Base-by-base conservation (phyloP, 2,329 filamentous ascomycete species). In the Fonsecaea pugnacius region DNA sequence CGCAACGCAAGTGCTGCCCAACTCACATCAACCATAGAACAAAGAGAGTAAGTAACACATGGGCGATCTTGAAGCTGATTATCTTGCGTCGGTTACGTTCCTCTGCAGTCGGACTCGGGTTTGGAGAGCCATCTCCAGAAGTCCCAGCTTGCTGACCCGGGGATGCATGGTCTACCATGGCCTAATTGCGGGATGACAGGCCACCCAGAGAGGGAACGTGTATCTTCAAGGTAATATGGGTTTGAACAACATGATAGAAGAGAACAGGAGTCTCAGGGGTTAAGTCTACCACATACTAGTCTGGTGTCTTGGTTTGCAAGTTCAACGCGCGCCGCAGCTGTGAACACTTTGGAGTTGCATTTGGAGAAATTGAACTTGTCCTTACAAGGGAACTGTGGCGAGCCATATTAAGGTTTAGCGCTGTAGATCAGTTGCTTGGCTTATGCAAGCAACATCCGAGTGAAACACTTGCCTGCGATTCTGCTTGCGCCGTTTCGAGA, bases 21-120 rank as follows among this genome's bases (percentile, higher is more conserved):
- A 69, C 67, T 33, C 62, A 72, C 70, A 66, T 66, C 27, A 72
- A 62, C 70, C 70, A 72, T 32, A 70, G 35, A 38, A 72, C 59
- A 36, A 72, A 64, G 21, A 69, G 46, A 10, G 65, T 67, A 36
- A 70, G 54, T 40, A 72, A 54, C 53, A 71, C 57, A 62, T 72
- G 69, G 21, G 65, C 64, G 52, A 70, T 67, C 56, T 72, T 72
- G 69, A 72, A 70, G n/a, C 57, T 60, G 36, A 70, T 46, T 21
- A 65, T 58, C 52, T 64, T 68, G 46, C 62, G 55, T 35, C 60
- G 57, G 10, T 62, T 64, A 21, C 58, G 57, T 21, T 61, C 64
- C 21, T 67, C 64, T 55, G 40, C 53, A 30, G 21, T 54, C 27
- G 60, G n/a, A 14, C 30, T 59, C 18, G 32, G 35, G 51, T 33